phyloP scores from a whole-genome alignment of 495 filamentous ascomycete species.

The Cryomyces minteri region DNA sequence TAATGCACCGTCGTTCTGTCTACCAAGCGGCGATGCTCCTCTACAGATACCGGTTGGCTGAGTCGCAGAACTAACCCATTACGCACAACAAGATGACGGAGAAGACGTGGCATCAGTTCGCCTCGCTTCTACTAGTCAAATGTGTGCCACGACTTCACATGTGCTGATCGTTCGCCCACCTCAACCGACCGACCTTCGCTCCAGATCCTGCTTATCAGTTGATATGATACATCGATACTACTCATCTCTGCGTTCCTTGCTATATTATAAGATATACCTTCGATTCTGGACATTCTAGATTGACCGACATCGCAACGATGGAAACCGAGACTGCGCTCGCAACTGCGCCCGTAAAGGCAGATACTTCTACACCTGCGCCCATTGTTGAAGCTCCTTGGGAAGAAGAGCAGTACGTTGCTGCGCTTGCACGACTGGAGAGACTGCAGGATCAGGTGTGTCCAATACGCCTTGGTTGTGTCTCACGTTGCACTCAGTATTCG shows the following conservation, averaged over 20 bases:
- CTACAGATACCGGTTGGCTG: no score
- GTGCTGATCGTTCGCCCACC: no score
- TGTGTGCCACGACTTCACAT: no score
- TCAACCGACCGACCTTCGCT: no score
- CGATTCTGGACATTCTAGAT: neutral
- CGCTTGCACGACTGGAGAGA: slow-evolving; percentile 11
- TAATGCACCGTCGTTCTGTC: no score
- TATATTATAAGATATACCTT: neutral
- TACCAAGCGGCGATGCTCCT: no score
- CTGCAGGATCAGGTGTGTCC: slow-evolving; percentile 9
- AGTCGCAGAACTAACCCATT: no score
- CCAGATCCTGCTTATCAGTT: neutral
- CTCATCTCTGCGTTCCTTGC: neutral
- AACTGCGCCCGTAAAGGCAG: neutral
- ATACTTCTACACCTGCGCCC: neutral
- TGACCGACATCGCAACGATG: neutral
- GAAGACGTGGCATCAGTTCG: no score
- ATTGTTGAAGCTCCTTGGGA: slow-evolving; percentile 5
- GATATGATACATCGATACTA: no score
- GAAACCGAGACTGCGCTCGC: neutral
- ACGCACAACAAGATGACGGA: no score
- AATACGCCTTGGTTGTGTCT: neutral
- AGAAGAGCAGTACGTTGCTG: slow-evolving; percentile 10
- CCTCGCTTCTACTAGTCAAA: no score
- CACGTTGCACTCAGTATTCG: slow-evolving; percentile 3